A percentile compares a stretch with the other conserved stretches of the same genome.
Conservation (phyloP, 306 rosid genomes). For the Sophora flavescens region DNA sequence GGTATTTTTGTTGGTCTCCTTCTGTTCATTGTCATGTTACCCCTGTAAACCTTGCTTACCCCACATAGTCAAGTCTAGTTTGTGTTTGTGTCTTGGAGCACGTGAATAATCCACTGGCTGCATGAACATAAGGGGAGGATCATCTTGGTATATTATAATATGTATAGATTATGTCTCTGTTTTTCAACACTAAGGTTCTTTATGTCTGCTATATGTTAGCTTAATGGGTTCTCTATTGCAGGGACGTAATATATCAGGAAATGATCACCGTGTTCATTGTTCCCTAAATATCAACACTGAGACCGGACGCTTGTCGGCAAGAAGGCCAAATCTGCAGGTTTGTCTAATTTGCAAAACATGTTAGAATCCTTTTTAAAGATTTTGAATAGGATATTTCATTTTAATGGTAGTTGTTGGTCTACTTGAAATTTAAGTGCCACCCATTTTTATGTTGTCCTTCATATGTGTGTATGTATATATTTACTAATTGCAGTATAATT, state of each 20-base stretch:
- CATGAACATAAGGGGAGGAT: constrained; percentile 18
- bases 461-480: constrained; percentile 8
- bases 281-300: constrained; percentile 92
- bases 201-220: constrained; percentile 14
- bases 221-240: constrained; percentile 52
- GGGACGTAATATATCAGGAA: constrained; percentile 87
- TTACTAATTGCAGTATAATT: constrained; percentile 27
- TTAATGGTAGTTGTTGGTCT: constrained; percentile 19
- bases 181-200: background rate
- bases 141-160: constrained; percentile 6
- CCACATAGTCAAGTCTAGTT: constrained; percentile 15
- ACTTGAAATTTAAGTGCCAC: constrained; percentile 2
- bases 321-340: constrained; percentile 97
- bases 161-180: background rate
- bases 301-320: constrained; percentile 97
- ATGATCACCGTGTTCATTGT: constrained; percentile 85
- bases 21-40: constrained; percentile 20
- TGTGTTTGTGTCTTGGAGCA: constrained; percentile 19
- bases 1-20: background rate
- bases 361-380: constrained; percentile 6
- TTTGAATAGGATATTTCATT: background rate
- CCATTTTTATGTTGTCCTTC: constrained; percentile 4
- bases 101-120: constrained; percentile 31
- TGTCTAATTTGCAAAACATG: constrained; percentile 28
- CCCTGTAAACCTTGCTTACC: constrained; percentile 14